Evolutionary conservation across 768 basidiomycete species (phyloP), one percentile per base, ranked within the genome.

Genomic region (Neoboletus brunneissimus): DNA sequence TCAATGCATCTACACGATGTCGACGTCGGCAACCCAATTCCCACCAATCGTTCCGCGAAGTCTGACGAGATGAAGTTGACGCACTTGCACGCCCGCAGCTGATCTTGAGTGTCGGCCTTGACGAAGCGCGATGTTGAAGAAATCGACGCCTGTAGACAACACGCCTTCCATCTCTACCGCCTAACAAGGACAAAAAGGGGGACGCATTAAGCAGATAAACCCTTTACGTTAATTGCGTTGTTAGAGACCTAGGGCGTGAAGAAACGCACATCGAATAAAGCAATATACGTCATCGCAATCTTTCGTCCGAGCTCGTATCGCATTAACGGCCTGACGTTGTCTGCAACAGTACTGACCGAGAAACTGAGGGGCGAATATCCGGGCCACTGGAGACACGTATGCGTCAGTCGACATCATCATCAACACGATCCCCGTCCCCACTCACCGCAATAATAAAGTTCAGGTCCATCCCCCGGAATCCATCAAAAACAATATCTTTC

Each of bases 51-150:
- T 49, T 2, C 42, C 37, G 13, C 61, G 47, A 5, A 63, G 3
- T 29, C 51, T 22, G 9, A 59, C 44, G 1, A 63, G 44, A 50
- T 51, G 40, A 18, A 63, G 57, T 8, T 64, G 57, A 22, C 4
- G 5, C 0, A 63, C 6, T 23, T 55, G 61, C 6, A 59, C 27
- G 5, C 61, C 62, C 22, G 56, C 50, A 27, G 20, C 53, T 0
- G 27, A 0, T 6, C 42, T 45, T 10, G 37, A 2, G 7, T n/a
- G n/a, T 7, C 0, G 8, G 13, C 54, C 61, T 40, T 55, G 61
- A 38, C 45, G 51, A n/a, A 63, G 51, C n/a, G 62, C 50, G 4
- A 63, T 59, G 16, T 55, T 47, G n/a, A 31, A 62, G 7, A 48
- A 45, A 3, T 45, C 41, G 2, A 23, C 10, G 1, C 22, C 3